A percentile compares a stretch with the other conserved stretches of the same genome.
phyloP scores from a whole-genome alignment of 352 stramenopile genomes.

The Phytophthora uliginosa region DNA sequence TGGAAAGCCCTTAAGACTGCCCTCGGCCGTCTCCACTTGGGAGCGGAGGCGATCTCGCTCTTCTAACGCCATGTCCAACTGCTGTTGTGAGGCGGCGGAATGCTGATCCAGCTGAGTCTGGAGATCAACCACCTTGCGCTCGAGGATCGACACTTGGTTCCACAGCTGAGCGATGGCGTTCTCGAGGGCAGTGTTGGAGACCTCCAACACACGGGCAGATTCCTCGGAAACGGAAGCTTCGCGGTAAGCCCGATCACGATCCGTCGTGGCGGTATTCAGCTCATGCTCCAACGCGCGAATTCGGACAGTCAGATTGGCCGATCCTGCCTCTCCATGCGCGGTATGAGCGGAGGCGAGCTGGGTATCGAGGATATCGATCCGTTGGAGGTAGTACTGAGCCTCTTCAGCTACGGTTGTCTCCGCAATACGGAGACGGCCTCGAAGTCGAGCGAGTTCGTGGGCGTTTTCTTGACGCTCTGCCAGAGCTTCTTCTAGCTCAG shows the following conservation, averaged over 20 bases:
- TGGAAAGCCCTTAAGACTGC: not conserved
- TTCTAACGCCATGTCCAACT: not conserved
- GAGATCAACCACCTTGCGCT: not conserved
- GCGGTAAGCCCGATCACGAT: not conserved
- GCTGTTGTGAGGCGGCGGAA: not conserved
- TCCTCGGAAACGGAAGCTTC: not conserved
- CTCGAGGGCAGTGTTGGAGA: not conserved
- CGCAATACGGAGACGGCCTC: no score
- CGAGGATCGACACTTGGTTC: not conserved
- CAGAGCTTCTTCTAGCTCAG: not conserved
- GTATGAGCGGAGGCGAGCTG: not conserved
- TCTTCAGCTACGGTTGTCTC: not conserved
- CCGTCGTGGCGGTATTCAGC: not conserved
- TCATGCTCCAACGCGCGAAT: not conserved
- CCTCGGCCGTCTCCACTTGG: not conserved
- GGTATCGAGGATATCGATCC: not conserved
- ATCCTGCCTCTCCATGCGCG: no score
- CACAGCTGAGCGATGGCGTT: not conserved
- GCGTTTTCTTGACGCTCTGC: not conserved
- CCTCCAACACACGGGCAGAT: not conserved
- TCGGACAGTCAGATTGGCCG: not conserved
- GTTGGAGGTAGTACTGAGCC: not conserved
- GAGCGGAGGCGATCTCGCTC: not conserved
- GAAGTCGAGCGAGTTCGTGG: not conserved
- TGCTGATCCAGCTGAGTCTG: not conserved